Base-by-base conservation (phyloP, 2,329 filamentous ascomycete genomes). In the Stachybotrys elegans region DNA sequence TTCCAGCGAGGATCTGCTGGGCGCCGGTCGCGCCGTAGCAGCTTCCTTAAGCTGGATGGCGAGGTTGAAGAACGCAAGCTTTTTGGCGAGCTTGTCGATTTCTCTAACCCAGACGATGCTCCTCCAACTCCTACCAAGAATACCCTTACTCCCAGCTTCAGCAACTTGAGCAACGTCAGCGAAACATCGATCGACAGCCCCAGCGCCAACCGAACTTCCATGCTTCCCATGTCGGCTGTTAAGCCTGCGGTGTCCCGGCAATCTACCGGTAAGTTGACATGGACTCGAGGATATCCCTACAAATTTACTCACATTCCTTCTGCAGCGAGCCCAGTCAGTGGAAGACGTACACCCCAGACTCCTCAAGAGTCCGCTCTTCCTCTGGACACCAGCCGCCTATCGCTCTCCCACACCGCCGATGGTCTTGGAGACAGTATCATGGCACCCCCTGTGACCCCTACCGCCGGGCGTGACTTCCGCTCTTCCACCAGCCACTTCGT, bases 51-150 rank as follows among this genome's bases (percentile, higher is more conserved):
- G 59, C 70, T 91, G 36, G 87, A 95, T 56, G 85, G 83, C 19
- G 88, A 91, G 32, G 88, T n/a, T n/a, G n/a, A n/a, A n/a, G 31
- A 95, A 40, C 69, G 76, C 45, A 75, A 78, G 51, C 54, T 69
- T 25, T 67, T 67, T 47, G 58, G 53, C 19, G 63, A 67, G 13
- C 51, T 34, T 11, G 46, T 49, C 16, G 57, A 65, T 35, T 43
- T 60, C 25, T 49, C 52, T 13, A 54, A 42, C 23, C 60, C 66
- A 22, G 74, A 69, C 31, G 90, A 95, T 40, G 72, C 92, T 45
- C 91, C 92, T n/a, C 91, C 92, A 1, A 98, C 93, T 2, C 93
- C 93, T 1, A 97, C 93, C 1, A 97, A 95, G 65, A 81, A 81
- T 52, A 69, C 60, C 47, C 67, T 67, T 44, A 69, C 63, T 32